Evolutionary conservation across 768 basidiomycete genomes (phyloP).

Genomic region (Psilocybe sp.): DNA sequence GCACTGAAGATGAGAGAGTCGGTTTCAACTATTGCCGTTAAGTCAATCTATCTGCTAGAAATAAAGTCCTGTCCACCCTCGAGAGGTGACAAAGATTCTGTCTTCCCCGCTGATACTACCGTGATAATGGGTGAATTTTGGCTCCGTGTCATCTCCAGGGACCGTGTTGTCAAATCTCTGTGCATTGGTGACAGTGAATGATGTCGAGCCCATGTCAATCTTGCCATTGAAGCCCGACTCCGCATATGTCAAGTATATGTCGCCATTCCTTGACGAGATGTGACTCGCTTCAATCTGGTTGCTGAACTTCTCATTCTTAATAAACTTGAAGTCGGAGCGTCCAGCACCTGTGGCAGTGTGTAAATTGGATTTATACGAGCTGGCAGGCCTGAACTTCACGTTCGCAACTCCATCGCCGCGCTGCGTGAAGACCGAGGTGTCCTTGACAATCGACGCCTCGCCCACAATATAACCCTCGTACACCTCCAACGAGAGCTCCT

Average conservation of each 20-base stretch:
- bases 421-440: slow-evolving; percentile 43
- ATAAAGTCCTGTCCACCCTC: slow-evolving; percentile 48
- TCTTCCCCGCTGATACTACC: slow-evolving; percentile 39
- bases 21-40: too few species aligned
- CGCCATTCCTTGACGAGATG: slow-evolving; percentile 45
- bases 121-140: slow-evolving; percentile 39
- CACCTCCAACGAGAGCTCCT: slow-evolving; percentile 40
- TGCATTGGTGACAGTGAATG: slow-evolving; percentile 32
- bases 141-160: slow-evolving; percentile 8
- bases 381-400: slow-evolving; percentile 42
- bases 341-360: slow-evolving; percentile 53
- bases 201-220: slow-evolving; percentile 41
- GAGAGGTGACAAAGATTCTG: slow-evolving; percentile 34
- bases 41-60: slow-evolving; percentile 20
- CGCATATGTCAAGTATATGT: slow-evolving; percentile 55
- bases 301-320: slow-evolving; percentile 34
- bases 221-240: slow-evolving; percentile 49
- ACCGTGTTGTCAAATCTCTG: slow-evolving; percentile 7
- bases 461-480: slow-evolving; percentile 62
- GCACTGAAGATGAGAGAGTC: too few species aligned
- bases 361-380: slow-evolving; percentile 34
- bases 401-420: slow-evolving; percentile 48
- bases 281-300: slow-evolving; percentile 49
- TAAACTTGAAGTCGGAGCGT: slow-evolving; percentile 47
- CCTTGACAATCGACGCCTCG: slow-evolving; percentile 43